Evolutionary conservation across 2,329 filamentous ascomycete species (phyloP), one percentile per base, ranked within the genome.

Genomic region (Tolypocladium nubicola): DNA sequence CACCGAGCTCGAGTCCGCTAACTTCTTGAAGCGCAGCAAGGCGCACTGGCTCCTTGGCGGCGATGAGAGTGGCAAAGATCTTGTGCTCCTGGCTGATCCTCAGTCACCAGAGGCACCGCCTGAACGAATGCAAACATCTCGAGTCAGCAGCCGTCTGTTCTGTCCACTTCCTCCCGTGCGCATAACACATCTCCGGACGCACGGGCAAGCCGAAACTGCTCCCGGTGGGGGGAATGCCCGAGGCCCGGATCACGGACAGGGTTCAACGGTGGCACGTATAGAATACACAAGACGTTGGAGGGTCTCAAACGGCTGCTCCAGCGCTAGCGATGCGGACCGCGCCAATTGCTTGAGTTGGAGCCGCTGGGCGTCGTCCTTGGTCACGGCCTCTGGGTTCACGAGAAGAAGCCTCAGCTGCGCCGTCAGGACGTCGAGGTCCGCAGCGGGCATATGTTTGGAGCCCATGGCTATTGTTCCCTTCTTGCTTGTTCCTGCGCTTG

Each of bases 291-390:
- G 40, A 14, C 61, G 56, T 43, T 61, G 58, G 39, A 62, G 52
- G 7, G 59, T 62, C 52, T 63, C 61, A 59, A 62, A 63, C 26
- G 61, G 61, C 50, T 60, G 57, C 19, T 63, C 60, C 9, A 63
- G 52, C 21, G 56, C 59, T 4, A 57, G 47, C 8, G 61, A 52
- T 1, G 59, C 59, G 10, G 56, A 33, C 30, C 60, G 56, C 14
- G 57, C 35, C 49, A 50, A 50, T 14, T 52, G 43, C 43, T 40
- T 56, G 26, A 56, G 37, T 23, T 52, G 21, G 37, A 56, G 54
- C 26, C 37, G 14, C 45, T 50, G 54, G 30, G 43, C 38, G 5
- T 56, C 54, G 6, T 56, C 45, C 21, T 21, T 9, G 5, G 14
- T 26, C 23, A 26, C 54, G 14, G 23, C 43, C 4, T 56, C 45